A percentile compares a stretch with the other conserved stretches of the same genome.
Evolutionary conservation across 371 early-diverging fungal genomes (phyloP).

Genomic region (Smittium mucronatum): DNA sequence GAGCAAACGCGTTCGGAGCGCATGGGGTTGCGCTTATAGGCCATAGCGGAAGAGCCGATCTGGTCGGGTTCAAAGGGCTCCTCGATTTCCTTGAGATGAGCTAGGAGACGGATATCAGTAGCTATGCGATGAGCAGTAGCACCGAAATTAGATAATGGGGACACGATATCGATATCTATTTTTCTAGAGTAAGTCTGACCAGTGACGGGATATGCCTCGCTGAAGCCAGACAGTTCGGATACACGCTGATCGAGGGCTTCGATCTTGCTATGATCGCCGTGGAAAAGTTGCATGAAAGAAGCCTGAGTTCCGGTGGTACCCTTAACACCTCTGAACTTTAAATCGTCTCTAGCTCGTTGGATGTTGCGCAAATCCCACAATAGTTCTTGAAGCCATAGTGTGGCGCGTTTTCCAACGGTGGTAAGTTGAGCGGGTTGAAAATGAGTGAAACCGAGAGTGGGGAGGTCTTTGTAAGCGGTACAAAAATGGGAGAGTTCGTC

Average conservation of each 20-base stretch:
- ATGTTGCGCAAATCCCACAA: constrained; percentile 93
- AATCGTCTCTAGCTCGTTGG: constrained; percentile 70
- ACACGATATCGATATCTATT: constrained; percentile 85
- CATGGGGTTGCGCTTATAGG: constrained; percentile 99
- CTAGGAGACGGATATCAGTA: constrained; percentile 90
- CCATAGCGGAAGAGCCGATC: constrained; percentile 97
- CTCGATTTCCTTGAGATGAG: constrained; percentile 93
- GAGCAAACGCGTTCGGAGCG: constrained; percentile 93
- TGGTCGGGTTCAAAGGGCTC: constrained; percentile 98
- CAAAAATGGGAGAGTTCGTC: constrained; percentile 71
- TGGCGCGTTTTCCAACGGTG: constrained; percentile 96
- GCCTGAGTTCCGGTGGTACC: constrained; percentile 98
- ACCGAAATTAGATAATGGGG: constrained; percentile 80
- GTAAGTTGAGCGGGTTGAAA: constrained; percentile 97
- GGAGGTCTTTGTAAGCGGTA: constrained; percentile 60
- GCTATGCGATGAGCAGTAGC: constrained; percentile 95
- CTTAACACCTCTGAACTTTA: constrained; percentile 92
- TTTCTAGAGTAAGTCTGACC: constrained; percentile 97
- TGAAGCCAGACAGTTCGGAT: constrained; percentile 79
- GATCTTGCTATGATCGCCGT: constrained; percentile 88
- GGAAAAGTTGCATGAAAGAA: constrained; percentile 88
- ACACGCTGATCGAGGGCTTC: constrained; percentile 82
- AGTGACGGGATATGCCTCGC: constrained; percentile 74
- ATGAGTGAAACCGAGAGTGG: constrained; percentile 95
- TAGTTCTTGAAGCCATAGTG: constrained; percentile 89